Conservation (phyloP, 352 stramenopile genomes). For the Phytophthora cactorum region DNA sequence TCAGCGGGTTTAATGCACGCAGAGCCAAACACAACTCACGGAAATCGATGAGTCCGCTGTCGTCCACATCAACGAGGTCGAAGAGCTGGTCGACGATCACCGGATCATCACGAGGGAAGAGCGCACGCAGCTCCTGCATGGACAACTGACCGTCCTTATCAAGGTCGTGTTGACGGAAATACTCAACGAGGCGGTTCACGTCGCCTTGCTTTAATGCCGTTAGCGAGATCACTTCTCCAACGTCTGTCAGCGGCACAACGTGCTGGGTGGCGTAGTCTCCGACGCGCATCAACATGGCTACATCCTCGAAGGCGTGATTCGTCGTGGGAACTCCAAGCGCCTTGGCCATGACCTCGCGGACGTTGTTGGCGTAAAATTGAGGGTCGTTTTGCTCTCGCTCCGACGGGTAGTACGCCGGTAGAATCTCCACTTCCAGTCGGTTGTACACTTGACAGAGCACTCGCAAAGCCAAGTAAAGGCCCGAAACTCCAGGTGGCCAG, state of each 20-base stretch:
- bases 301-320: constrained; percentile 80
- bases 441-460: constrained; percentile 82
- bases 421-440: constrained; percentile 60
- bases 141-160: constrained; percentile 71
- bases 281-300: constrained; percentile 61
- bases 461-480: constrained; percentile 55
- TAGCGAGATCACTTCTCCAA: constrained; percentile 56
- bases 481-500: constrained; percentile 65
- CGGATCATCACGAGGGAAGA: constrained; percentile 57
- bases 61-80: constrained; percentile 61
- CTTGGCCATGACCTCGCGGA: constrained; percentile 63
- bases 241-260: constrained; percentile 63
- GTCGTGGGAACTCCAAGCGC: constrained; percentile 59
- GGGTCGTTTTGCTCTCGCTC: constrained; percentile 47
- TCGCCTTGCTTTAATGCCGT: constrained; percentile 53
- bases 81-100: constrained; percentile 66
- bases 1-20: constrained; percentile 52
- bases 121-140: constrained; percentile 60
- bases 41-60: constrained; percentile 75
- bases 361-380: constrained; percentile 63
- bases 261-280: constrained; percentile 65
- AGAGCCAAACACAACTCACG: constrained; percentile 72
- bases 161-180: constrained; percentile 61
- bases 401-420: constrained; percentile 60
- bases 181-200: constrained; percentile 57